Percentiles rank a stretch among this genome's conserved stretches.
phyloP scores from a whole-genome alignment of 179 eudicot genomes.

The Pouteria campechiana region DNA sequence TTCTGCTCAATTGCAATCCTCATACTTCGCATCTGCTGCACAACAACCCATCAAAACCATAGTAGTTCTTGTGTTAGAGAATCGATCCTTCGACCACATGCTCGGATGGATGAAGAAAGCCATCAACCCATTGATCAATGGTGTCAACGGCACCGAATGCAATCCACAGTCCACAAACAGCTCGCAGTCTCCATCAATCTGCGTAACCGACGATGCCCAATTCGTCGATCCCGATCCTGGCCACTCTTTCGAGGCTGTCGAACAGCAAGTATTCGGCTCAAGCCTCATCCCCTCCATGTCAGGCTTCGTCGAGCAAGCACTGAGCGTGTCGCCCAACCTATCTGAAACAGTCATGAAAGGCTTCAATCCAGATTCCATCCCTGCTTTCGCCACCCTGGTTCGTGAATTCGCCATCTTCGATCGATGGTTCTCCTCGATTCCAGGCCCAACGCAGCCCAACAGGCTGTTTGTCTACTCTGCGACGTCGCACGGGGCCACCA shows the following conservation, averaged over 20 bases:
- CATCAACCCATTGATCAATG: constrained; percentile 58
- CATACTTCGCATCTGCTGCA: constrained; percentile 6
- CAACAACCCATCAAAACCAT: constrained; percentile 51
- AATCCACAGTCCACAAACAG: constrained; percentile 43
- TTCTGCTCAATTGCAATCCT: constrained; percentile 7
- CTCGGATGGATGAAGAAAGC: constrained; percentile 90
- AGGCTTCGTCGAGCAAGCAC: constrained; percentile 80
- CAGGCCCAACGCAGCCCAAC: constrained; percentile 95
- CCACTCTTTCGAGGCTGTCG: constrained; percentile 72
- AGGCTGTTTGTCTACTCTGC: constrained; percentile 81
- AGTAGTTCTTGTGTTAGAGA: constrained; percentile 75
- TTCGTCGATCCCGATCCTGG: constrained; percentile 93
- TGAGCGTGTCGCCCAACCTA: constrained; percentile 38
- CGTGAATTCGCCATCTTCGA: constrained; percentile 77
- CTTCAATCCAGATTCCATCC: constrained; percentile 59
- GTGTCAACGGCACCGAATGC: constrained; percentile 74
- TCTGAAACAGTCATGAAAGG: constrained; percentile 85
- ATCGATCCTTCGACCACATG: constrained; percentile 87
- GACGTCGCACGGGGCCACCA: constrained; percentile 83
- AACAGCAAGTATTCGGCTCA: constrained; percentile 66
- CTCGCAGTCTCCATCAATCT: constrained; percentile 24
- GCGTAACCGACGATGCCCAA: constrained; percentile 58
- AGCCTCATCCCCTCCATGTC: constrained; percentile 48
- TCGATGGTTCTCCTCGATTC: constrained; percentile 78
- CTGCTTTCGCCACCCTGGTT: constrained; percentile 42